These are phyloP conservation scores for Populus tremula DNA, from an alignment of 345 rosid species.

Conservation along the genomic window DNA sequence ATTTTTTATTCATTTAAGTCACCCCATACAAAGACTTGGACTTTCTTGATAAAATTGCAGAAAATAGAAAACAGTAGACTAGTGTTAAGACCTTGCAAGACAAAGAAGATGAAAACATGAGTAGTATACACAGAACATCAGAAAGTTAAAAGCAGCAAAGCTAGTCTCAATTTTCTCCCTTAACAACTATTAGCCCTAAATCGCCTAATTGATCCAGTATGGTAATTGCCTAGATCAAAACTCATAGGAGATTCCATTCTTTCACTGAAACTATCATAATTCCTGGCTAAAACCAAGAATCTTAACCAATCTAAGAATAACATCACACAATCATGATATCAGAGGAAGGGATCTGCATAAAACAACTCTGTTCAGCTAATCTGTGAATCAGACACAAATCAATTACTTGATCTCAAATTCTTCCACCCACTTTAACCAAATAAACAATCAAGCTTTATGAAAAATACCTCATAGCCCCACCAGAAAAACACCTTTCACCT, in stretches of 20 bases:
- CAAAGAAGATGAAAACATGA: not conserved
- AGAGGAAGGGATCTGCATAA: slow-evolving; percentile 13
- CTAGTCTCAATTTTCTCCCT: not conserved
- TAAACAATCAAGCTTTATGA: not conserved
- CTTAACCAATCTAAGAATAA: not conserved
- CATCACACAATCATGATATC: not conserved
- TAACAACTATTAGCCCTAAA: not conserved
- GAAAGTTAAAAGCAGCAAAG: not conserved
- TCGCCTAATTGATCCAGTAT: not conserved
- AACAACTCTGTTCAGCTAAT: not conserved
- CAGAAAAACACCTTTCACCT: not conserved
- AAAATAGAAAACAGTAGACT: not conserved
- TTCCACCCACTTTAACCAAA: not conserved
- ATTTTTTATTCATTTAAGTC: not conserved
- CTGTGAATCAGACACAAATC: not conserved
- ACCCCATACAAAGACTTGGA: not conserved
- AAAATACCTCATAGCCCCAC: not conserved
- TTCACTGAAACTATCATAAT: not conserved
- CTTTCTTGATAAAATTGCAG: not conserved
- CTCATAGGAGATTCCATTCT: not conserved
- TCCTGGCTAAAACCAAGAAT: not conserved
- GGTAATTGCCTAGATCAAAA: slow-evolving; percentile 4
- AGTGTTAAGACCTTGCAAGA: not conserved
- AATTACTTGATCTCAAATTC: slow-evolving; percentile 4
- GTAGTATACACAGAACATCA: not conserved